Base-by-base conservation (phyloP, 2,329 filamentous ascomycete genomes). In the Fulvia fulva region DNA sequence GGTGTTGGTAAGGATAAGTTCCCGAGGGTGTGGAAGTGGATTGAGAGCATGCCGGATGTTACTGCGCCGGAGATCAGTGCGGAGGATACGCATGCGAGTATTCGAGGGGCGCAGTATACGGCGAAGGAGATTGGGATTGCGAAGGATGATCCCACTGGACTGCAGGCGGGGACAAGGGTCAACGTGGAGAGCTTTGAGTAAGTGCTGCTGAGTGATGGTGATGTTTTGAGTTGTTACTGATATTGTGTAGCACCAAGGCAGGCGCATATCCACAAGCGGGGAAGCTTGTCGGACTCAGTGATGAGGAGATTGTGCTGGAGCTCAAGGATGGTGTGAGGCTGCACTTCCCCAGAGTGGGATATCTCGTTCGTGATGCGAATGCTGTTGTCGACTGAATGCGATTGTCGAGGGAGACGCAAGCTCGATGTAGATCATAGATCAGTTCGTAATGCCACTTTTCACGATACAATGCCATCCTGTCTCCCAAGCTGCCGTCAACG, bases 331-430 rank as follows among this genome's bases (percentile, higher is more conserved):
- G 67, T 11, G 54, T 72, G 22, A 60, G 64, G 0, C 44, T 76
- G 28, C 75, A 77, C 53, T 76, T 76, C 56, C 75, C 75, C 0
- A 66, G 71, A 4, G 72, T 73, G 59, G 75, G 75, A 23, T 76
- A 75, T 59, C 65, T 70, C 41, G 62, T 71, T 9, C 59, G 64
- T 26, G 47, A 25, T 47, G 44, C 37, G 14, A 41, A n/a, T 41
- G 37, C 37, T 41, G 37, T 41, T 14, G 37, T 41, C 37, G 37
- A 41, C 37, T 41, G 16, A 41, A n/a, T n/a, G 14, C 37, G 1
- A n/a, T n/a, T n/a, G n/a, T n/a, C n/a, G n/a, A n/a, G n/a, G n/a
- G n/a, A n/a, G n/a, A n/a, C n/a, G n/a, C n/a, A n/a, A n/a, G n/a
- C n/a, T 41, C n/a, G 37, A 41, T 4, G 19, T 41, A 41, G 37